Conservation (phyloP, 305 asterid species). For the Solanum hybrid region DNA sequence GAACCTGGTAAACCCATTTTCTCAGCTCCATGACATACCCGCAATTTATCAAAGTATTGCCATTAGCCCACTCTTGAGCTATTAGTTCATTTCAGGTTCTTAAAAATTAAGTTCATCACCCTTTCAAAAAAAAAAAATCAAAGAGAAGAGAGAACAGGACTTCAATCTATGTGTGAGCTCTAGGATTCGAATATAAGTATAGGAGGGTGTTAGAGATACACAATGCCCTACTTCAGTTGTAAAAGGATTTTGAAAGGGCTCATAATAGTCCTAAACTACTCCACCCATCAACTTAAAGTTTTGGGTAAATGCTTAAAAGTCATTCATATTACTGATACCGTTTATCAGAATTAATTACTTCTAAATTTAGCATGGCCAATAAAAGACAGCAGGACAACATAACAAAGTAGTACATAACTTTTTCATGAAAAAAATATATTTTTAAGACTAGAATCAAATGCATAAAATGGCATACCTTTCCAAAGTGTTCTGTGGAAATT, state of each 20-base stretch:
- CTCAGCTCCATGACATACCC: background rate
- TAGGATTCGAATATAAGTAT: background rate
- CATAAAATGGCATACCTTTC: conserved; percentile 62
- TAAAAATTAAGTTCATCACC: background rate
- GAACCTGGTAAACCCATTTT: background rate
- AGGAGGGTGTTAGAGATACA: background rate
- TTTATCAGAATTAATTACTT: background rate
- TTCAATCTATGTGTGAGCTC: background rate
- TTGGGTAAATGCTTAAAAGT: background rate
- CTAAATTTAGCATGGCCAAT: background rate
- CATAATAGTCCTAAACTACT: background rate
- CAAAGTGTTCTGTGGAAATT: conserved; percentile 78
- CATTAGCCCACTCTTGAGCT: background rate
- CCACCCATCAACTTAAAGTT: background rate
- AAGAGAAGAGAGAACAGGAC: background rate
- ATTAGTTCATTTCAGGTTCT: background rate
- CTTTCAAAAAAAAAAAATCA: background rate
- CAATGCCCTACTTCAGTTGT: background rate
- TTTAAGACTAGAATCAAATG: background rate
- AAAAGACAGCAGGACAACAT: background rate
- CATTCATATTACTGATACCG: background rate
- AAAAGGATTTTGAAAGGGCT: background rate
- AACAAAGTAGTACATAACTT: background rate
- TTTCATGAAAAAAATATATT: background rate
- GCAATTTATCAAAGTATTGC: background rate